These are phyloP conservation scores for Ceriops tagal DNA, from an alignment of 345 rosid genomes.

Conservation along the genomic window DNA sequence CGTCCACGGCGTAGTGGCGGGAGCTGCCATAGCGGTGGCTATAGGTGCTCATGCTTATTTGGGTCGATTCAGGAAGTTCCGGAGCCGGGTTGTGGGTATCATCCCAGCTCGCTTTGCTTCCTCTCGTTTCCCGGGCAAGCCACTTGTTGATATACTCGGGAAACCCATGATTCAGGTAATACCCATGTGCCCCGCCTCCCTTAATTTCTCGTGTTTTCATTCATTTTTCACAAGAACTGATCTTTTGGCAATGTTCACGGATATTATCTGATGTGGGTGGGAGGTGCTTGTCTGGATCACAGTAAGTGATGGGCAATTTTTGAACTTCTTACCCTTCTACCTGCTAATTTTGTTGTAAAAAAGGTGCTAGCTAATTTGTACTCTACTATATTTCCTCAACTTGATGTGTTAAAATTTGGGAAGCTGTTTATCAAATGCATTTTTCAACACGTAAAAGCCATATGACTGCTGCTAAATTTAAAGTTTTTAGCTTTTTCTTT, in stretches of 20 bases:
- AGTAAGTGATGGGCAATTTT: no score
- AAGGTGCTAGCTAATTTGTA: no score
- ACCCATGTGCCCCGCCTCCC: background rate
- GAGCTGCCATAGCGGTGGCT: conserved; percentile 63
- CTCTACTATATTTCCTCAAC: no score
- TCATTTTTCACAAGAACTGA: background rate
- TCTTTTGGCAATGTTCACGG: background rate
- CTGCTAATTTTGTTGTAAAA: no score
- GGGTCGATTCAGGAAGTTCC: conserved; percentile 49
- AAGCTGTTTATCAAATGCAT: no score
- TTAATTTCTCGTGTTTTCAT: background rate
- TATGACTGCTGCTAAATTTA: background rate
- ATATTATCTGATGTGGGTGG: background rate
- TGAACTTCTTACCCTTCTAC: no score
- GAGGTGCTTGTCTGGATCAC: background rate
- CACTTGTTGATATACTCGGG: conserved; percentile 77
- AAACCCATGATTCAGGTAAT: conserved; percentile 98
- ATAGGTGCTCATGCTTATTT: conserved; percentile 61
- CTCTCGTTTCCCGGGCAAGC: conserved; percentile 88
- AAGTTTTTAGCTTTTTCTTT: background rate
- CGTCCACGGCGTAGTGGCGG: conserved; percentile 61
- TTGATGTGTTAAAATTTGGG: no score
- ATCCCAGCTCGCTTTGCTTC: conserved; percentile 97
- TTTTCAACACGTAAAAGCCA: no score
- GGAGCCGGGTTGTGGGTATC: conserved; percentile 83